Percentiles rank a stretch among this genome's conserved stretches.
Conservation (phyloP, 139 green algal genomes). For the Chlamydomonas sphaeroides region DNA sequence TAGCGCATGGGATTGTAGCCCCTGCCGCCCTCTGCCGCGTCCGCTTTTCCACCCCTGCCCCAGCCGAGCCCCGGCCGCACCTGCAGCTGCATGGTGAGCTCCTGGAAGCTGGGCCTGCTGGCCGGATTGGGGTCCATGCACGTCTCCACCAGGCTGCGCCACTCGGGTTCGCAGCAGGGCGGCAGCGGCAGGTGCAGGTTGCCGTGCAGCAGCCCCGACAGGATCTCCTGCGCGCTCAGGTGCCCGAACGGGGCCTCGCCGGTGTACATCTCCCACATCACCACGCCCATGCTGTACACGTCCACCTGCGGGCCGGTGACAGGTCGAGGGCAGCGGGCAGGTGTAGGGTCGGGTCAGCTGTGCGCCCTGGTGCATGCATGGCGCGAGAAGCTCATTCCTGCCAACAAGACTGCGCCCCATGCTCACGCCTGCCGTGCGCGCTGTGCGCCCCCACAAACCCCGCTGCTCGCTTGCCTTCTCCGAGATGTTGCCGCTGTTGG, state of each 20-base stretch:
- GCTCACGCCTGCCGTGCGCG: too few species aligned
- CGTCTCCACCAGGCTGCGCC: constrained; percentile 75
- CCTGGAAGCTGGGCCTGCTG: constrained; percentile 68
- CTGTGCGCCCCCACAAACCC: too few species aligned
- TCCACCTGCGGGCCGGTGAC: constrained; percentile 35
- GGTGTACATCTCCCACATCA: constrained; percentile 78
- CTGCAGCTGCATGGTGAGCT: constrained; percentile 75
- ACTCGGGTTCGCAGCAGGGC: constrained; percentile 81
- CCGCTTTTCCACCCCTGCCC: too few species aligned
- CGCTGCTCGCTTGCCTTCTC: constrained; percentile 62
- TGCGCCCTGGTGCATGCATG: too few species aligned
- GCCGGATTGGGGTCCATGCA: constrained; percentile 80
- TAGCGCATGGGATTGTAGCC: too few species aligned
- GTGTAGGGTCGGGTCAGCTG: too few species aligned
- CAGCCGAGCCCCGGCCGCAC: too few species aligned
- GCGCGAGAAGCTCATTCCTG: too few species aligned
- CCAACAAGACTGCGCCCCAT: too few species aligned
- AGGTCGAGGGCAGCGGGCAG: too few species aligned
- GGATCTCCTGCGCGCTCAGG: constrained; percentile 77
- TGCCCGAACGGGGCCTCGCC: constrained; percentile 64
- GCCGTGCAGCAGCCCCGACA: constrained; percentile 66
- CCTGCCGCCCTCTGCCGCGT: too few species aligned
- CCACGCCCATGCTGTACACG: constrained; percentile 74
- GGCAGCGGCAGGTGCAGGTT: constrained; percentile 74
- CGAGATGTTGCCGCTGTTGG: constrained; percentile 62